A percentile compares a stretch with the other conserved stretches of the same genome.
Evolutionary conservation across 1,284 basidiomycete species (phyloP).

Genomic region (Heterobasidion irregulare): DNA sequence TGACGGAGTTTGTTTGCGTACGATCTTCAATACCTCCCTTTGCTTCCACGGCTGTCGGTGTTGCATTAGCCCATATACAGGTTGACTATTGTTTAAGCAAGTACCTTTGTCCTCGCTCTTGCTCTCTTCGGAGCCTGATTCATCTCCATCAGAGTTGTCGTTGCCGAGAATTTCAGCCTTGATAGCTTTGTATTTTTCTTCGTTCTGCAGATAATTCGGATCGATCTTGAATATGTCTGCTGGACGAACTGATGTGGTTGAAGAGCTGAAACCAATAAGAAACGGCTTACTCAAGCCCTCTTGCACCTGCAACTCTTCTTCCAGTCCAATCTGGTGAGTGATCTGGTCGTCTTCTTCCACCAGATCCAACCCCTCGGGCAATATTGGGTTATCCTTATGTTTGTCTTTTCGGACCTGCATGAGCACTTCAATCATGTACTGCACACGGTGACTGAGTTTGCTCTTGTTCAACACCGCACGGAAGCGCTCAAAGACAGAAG

Average conservation of each 20-base stretch:
- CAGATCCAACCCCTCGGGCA: slow-evolving; percentile 90
- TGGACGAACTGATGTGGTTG: slow-evolving; percentile 5
- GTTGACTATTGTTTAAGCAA: slow-evolving; percentile 3
- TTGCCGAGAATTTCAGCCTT: slow-evolving; percentile 93
- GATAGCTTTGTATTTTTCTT: slow-evolving; percentile 90
- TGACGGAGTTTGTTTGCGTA: slow-evolving; percentile 94
- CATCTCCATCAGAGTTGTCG: slow-evolving; percentile 61
- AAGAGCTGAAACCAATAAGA: not conserved
- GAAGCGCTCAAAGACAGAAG: slow-evolving; percentile 92
- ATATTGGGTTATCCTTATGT: slow-evolving; percentile 95
- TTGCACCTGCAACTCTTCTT: slow-evolving; percentile 90
- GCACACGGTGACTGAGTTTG: slow-evolving; percentile 89
- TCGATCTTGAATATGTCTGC: slow-evolving; percentile 95
- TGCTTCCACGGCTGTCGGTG: slow-evolving; percentile 46
- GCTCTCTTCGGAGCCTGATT: slow-evolving; percentile 51
- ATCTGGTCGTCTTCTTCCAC: slow-evolving; percentile 98
- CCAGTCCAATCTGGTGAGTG: slow-evolving; percentile 87
- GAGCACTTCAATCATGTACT: slow-evolving; percentile 99
- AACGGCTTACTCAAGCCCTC: slow-evolving; percentile 80
- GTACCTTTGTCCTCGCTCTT: slow-evolving; percentile 50
- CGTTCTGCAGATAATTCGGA: slow-evolving; percentile 82
- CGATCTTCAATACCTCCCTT: slow-evolving; percentile 91
- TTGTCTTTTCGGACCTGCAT: slow-evolving; percentile 98
- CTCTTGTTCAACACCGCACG: slow-evolving; percentile 95
- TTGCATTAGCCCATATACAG: slow-evolving; percentile 4